Base-by-base conservation (phyloP, 164 flowering plant genomes). In the Magnolia sinica region DNA sequence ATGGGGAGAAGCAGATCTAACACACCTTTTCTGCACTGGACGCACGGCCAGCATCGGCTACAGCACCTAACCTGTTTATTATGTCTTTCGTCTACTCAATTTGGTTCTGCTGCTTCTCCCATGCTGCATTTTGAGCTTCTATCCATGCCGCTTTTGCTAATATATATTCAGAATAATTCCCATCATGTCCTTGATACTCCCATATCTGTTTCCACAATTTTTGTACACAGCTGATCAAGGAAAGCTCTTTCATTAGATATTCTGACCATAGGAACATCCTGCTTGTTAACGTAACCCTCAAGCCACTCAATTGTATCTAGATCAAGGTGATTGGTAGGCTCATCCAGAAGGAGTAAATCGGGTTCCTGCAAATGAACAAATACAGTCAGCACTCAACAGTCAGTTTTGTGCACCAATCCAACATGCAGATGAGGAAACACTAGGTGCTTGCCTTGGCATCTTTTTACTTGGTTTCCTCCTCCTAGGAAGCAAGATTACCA, bases 191-290 rank as follows among this genome's bases (percentile, higher is more conserved):
- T 92, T 27, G 99, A 89, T 0, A 96, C 95, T 75, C 98, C 99
- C 98, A 94, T 91, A 74, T 96, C 99, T 22, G 99, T 96, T 77
- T 96, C 99, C 80, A 96, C 98, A 76, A 96, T 93, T 87, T 96
- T 93, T 14, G 96, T 96, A 73, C 99, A 96, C 52, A 96, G 79
- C 82, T 93, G 97, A 83, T 94, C 98, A 76, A 96, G 99, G 82
- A 96, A 96, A 74, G 98, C 99, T 85, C 99, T 85, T 85, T 96
- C 98, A 83, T 96, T 98, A 81, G 99, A 96, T 83, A 96, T 93
- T 75, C 94, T 90, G 71, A 96, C 99, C 98, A 94, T 93, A 0
- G 99, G 98, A 67, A 94, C 98, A 73, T 85, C 90, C 83, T 93
- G 96, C 90, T 90, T 85, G 50, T 81, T 81, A 61, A 96, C 91